Base-by-base conservation (phyloP, 2,329 filamentous ascomycete species). In the Colletotrichum theobromicola region DNA sequence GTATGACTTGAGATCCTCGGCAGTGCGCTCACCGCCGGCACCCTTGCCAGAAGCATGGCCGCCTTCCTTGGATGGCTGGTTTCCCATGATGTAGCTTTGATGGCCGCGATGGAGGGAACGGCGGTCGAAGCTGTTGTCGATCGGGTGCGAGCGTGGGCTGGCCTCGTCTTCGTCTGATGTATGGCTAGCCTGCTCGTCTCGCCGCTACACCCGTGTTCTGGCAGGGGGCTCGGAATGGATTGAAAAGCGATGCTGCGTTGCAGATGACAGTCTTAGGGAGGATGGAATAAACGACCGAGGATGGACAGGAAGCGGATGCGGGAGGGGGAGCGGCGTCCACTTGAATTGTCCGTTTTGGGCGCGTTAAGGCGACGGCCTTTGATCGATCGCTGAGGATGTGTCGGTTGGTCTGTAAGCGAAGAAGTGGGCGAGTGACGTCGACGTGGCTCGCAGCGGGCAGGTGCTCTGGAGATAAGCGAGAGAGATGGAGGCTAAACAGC, bases 1-100 rank as follows among this genome's bases (percentile, higher is more conserved):
- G 84, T 97, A 98, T 34, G 95, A 94, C 83, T 95, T 93, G 74
- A 98, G 87, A 75, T 90, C 88, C 46, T 94, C 91, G 46, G 80
- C 76, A 28, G 70, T 74, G 74, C 83, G 81, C 74, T 86, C 85
- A 74, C 84, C 82, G 66, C 83, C 82, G 55, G 83, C 78, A 76
- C 84, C 86, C 84, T 91, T 94, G 79, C 87, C 83, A 74, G 85
- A 82, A 74, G 82, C 84, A 75, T 84, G 84, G 78, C 87, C 87
- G 79, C 87, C 84, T 81, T 90, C 89, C 80, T 90, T 91, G 79
- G 94, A 95, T 79, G 88, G 89, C 85, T 94, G 91, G 84, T 95
- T 95, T 82, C 94, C 94, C 94, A 96, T 96, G 78, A 76, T 85
- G 80, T 63, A 63, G 63, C 35, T 74, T 42, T 61, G 50, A 50